phyloP scores from a whole-genome alignment of 805 yeast species.

The Huiozyma naganishii region DNA sequence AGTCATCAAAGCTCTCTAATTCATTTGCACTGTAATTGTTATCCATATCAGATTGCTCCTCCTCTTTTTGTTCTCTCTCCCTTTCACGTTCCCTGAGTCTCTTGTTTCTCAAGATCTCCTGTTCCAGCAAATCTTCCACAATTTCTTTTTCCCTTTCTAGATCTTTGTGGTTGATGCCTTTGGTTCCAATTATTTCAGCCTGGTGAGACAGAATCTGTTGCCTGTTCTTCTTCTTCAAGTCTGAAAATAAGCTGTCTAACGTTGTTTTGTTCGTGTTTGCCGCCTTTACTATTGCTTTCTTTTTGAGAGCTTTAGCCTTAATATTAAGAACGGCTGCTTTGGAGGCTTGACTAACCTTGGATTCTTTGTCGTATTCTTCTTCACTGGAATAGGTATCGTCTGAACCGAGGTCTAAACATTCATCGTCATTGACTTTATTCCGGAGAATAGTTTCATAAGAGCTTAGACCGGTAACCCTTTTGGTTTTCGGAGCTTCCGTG shows the following conservation, averaged over 20 bases:
- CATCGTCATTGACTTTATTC: slow-evolving; percentile 5
- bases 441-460: slow-evolving; percentile 16
- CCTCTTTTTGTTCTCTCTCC: slow-evolving; percentile 24
- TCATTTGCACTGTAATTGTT: slow-evolving; percentile 17
- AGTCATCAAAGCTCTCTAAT: slow-evolving; percentile 8
- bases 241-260: slow-evolving; percentile 26
- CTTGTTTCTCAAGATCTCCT: slow-evolving; percentile 40
- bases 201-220: slow-evolving; percentile 40
- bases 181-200: slow-evolving; percentile 35
- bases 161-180: slow-evolving; percentile 32
- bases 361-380: slow-evolving; percentile 3
- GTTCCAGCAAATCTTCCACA: slow-evolving; percentile 31
- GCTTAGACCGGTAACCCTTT: slow-evolving; percentile 5
- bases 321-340: slow-evolving; percentile 29
- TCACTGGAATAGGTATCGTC: slow-evolving; percentile 6
- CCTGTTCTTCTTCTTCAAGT: slow-evolving; percentile 35
- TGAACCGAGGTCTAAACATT: slow-evolving; percentile 11
- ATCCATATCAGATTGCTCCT: slow-evolving; percentile 5
- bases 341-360: slow-evolving; percentile 12
- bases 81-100: slow-evolving; percentile 36
- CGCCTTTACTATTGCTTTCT: slow-evolving; percentile 1
- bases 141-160: slow-evolving; percentile 31
- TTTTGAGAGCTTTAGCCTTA: slow-evolving; percentile 28
- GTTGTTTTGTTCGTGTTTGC: slow-evolving; percentile 9
- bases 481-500: not conserved